Evolutionary conservation across 1,284 basidiomycete genomes (phyloP).

Genomic region (Moesziomyces sp.): DNA sequence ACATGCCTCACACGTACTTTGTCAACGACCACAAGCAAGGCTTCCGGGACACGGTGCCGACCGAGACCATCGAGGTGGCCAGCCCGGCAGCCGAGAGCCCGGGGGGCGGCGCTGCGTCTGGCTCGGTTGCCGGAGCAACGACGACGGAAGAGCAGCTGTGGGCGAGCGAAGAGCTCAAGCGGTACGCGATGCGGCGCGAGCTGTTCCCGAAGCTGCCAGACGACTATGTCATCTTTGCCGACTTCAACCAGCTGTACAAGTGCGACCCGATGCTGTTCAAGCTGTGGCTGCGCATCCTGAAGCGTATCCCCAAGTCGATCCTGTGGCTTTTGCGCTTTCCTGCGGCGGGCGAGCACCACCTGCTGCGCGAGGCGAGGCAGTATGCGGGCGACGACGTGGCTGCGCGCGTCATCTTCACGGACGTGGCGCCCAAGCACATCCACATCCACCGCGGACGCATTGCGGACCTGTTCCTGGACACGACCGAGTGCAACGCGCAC

Average conservation of each 20-base stretch:
- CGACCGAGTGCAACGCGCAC: conserved; percentile 76
- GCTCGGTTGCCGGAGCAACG: background rate
- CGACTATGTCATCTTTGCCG: conserved; percentile 73
- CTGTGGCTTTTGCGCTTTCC: conserved; percentile 76
- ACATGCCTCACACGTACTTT: conserved; percentile 75
- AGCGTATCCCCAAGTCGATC: conserved; percentile 72
- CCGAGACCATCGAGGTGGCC: conserved; percentile 14
- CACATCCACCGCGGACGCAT: conserved; percentile 74
- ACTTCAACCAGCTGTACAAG: conserved; percentile 74
- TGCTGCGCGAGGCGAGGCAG: conserved; percentile 71
- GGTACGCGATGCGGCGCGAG: conserved; percentile 70
- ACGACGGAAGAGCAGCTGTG: conserved; percentile 68
- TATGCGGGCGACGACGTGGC: conserved; percentile 74
- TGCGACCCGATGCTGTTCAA: conserved; percentile 71
- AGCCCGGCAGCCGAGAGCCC: conserved; percentile 1
- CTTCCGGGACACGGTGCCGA: conserved; percentile 64
- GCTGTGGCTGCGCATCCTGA: conserved; percentile 74
- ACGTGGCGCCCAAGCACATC: conserved; percentile 73
- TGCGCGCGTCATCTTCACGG: conserved; percentile 73
- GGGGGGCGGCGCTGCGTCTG: background rate
- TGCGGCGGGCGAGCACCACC: conserved; percentile 72
- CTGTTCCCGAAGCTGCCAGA: conserved; percentile 70
- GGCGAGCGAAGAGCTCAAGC: conserved; percentile 71
- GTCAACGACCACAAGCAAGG: conserved; percentile 76
- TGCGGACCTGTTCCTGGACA: conserved; percentile 76